Base-by-base conservation (phyloP, 805 yeast species). In the Candida caryicola region DNA sequence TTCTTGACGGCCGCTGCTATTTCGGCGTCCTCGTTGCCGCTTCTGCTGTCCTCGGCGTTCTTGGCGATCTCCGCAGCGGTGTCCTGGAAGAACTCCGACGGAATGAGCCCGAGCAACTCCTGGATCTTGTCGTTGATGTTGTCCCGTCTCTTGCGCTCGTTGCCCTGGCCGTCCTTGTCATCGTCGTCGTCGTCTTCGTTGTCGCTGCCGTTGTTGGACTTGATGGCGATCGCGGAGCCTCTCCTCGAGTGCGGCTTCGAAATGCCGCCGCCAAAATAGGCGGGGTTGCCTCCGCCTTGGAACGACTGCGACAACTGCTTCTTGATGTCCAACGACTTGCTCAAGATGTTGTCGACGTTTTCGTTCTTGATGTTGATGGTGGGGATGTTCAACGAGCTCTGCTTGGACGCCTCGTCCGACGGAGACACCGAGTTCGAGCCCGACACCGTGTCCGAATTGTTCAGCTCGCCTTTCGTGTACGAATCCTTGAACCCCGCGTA, bases 71-170 rank as follows among this genome's bases (percentile, higher is more conserved):
- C 57, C 10, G 33, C 38, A 16, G 38, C 38, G 8, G 42, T 19
- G 3, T 53, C 60, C 35, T 47, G 57, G 49, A 67, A 69, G 39
- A 60, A 60, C 29, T 60, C 64, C 3, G 52, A 38, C 0, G 74
- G 74, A 2, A 69, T 59, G 7, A 67, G 47, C 4, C 65, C 55
- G 26, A 66, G 50, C 16, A 69, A 55, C 43, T 69, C 73, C 53
- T 69, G 74, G 42, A 69, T 69, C 36, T 63, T 64, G 18, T 69
- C 74, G 44, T 69, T 69, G 39, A 67, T 67, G 41, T 66, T 65
- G 46, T 69, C 74, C 41, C 73, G 50, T 34, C 73, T 46, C 39
- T 66, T 66, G 17, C 73, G 52, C 44, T 69, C 74, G 37, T 64
- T 61, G 6, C 68, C 68, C 32, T 58, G 62, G 15, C 59, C 67